Evolutionary conservation across 805 yeast genomes (phyloP).

Genomic region (Lipomyces yamanashiensis): DNA sequence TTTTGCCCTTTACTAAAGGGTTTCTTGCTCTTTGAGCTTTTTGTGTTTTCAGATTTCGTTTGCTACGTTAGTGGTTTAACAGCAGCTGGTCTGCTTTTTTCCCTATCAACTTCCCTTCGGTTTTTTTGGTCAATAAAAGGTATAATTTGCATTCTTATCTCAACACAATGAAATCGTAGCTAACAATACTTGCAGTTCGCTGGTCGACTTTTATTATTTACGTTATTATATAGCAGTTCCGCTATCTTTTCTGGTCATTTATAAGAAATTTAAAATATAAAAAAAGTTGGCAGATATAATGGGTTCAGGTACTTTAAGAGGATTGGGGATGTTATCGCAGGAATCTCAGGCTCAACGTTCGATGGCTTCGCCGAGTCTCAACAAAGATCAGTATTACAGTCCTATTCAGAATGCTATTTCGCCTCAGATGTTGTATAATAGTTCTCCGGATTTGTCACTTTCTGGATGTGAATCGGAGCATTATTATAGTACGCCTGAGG

Average conservation of each 20-base stretch:
- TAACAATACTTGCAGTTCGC: constrained; percentile 19
- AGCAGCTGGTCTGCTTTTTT: constrained; percentile 35
- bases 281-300: background rate
- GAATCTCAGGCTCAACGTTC: background rate
- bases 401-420: constrained; percentile 11
- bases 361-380: background rate
- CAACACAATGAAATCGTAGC: background rate
- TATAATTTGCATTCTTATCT: background rate
- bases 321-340: background rate
- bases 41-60: constrained; percentile 2
- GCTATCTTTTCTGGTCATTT: constrained; percentile 8
- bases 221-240: background rate
- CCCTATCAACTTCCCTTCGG: constrained; percentile 13
- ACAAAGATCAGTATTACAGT: constrained; percentile 10
- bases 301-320: background rate
- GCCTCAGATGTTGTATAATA: constrained; percentile 22
- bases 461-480: constrained; percentile 28
- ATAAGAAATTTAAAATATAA: background rate
- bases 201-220: constrained; percentile 22
- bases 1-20: background rate
- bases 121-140: constrained; percentile 5
- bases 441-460: constrained; percentile 25
- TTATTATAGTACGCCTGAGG: constrained; percentile 16
- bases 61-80: constrained; percentile 4
- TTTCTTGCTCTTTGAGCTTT: constrained; percentile 2